Conservation (phyloP, 2,329 filamentous ascomycete species). For the Fusarium lyarnte region DNA sequence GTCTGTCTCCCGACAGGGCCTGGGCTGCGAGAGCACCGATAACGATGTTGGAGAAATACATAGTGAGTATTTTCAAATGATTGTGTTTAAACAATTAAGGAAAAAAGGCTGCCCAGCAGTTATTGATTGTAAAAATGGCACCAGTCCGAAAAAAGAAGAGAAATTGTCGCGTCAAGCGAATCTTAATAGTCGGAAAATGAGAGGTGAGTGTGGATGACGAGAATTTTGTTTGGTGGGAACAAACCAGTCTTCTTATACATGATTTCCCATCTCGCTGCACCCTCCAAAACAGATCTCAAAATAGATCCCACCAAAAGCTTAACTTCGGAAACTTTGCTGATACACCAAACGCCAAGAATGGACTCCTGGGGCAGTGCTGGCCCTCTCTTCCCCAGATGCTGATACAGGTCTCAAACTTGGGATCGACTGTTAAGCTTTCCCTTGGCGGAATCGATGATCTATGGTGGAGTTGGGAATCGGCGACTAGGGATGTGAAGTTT, state of each 20-base stretch:
- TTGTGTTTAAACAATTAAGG: not conserved
- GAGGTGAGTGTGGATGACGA: not conserved
- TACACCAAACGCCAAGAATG: slow-evolving; percentile 13
- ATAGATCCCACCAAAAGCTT: slow-evolving; percentile 16
- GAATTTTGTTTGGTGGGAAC: not conserved
- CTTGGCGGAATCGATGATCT: not conserved
- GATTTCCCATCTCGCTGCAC: not conserved
- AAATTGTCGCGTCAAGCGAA: slow-evolving; percentile 17
- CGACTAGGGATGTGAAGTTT: not conserved
- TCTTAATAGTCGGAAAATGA: not conserved
- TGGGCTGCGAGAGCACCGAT: slow-evolving; percentile 19
- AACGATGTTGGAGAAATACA: slow-evolving; percentile 23
- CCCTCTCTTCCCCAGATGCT: not conserved
- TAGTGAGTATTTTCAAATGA: not conserved
- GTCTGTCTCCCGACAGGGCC: not conserved
- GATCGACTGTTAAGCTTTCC: slow-evolving; percentile 19
- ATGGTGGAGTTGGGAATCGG: not conserved
- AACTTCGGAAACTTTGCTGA: not conserved
- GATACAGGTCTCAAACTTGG: not conserved
- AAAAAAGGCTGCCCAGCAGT: slow-evolving; percentile 18
- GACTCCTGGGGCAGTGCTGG: not conserved
- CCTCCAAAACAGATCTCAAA: not conserved
- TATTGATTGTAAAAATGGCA: not conserved
- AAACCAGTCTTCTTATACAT: slow-evolving; percentile 13
- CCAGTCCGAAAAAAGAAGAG: not conserved